A percentile compares a stretch with the other conserved stretches of the same genome.
Conservation (phyloP, 345 rosid species). For the Eucalyptus camaldulensis region DNA sequence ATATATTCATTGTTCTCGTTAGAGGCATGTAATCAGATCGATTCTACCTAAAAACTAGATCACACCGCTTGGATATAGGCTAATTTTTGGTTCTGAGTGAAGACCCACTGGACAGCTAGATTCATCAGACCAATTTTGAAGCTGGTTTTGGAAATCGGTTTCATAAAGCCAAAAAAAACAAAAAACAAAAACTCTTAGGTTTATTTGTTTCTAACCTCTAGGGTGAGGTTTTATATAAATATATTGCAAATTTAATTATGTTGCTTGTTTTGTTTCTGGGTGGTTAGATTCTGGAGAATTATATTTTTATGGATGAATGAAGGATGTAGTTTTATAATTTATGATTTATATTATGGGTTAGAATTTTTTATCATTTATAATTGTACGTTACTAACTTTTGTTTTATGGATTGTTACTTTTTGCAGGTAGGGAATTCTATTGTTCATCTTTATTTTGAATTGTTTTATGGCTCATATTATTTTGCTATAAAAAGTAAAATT, state of each 20-base stretch:
- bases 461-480: not conserved
- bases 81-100: not conserved
- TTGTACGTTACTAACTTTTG: not conserved
- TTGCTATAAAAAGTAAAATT: too few species aligned
- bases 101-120: fast-evolving
- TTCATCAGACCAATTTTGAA: not conserved
- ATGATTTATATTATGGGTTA: not conserved
- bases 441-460: not conserved
- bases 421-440: not conserved
- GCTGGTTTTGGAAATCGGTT: not conserved
- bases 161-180: not conserved
- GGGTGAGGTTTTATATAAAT: not conserved
- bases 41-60: not conserved
- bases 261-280: not conserved
- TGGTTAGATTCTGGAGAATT: not conserved
- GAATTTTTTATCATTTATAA: too few species aligned
- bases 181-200: not conserved
- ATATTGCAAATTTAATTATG: not conserved
- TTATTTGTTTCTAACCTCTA: not conserved
- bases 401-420: not conserved
- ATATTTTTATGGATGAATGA: not conserved
- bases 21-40: fast-evolving
- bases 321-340: not conserved
- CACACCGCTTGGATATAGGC: fast-evolving
- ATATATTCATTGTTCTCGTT: not conserved